Evolutionary conservation across 2,329 filamentous ascomycete species (phyloP).

Genomic region (Leptographium procerum): DNA sequence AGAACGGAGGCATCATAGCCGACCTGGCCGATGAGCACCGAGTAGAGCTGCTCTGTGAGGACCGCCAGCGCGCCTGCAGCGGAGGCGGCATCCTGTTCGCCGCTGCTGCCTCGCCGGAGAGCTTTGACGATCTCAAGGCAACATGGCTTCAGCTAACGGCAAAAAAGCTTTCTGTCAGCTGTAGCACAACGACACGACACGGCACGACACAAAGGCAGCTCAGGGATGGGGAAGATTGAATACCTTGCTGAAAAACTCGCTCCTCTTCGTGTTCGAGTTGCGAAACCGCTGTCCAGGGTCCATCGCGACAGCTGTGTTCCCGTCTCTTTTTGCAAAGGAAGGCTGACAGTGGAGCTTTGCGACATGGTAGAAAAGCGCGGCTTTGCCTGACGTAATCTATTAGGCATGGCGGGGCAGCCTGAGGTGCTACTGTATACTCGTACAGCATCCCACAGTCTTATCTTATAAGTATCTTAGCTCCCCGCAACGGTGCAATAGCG

Average conservation of each 20-base stretch:
- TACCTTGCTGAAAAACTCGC: slow-evolving; percentile 17
- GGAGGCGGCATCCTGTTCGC: slow-evolving; percentile 21
- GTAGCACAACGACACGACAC: neutral
- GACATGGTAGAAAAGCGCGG: neutral
- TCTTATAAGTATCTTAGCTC: neutral
- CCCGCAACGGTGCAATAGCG: neutral
- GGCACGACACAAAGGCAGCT: neutral
- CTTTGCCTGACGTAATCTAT: neutral
- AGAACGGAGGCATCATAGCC: slow-evolving; percentile 37
- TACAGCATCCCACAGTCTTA: too few species aligned
- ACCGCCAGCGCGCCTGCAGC: slow-evolving; percentile 32
- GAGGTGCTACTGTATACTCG: too few species aligned
- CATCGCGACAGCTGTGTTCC: slow-evolving; percentile 2
- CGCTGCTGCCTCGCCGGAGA: slow-evolving; percentile 25
- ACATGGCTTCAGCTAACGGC: slow-evolving; percentile 45
- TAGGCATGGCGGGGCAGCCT: neutral
- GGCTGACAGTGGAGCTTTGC: neutral
- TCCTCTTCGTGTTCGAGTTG: slow-evolving; percentile 14
- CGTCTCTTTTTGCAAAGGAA: neutral
- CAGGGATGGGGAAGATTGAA: neutral
- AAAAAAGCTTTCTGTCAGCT: neutral
- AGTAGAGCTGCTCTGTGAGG: slow-evolving; percentile 33
- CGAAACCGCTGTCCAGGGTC: slow-evolving; percentile 10
- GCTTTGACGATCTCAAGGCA: slow-evolving; percentile 50
- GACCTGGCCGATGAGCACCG: slow-evolving; percentile 33